phyloP scores from a whole-genome alignment of 2,329 filamentous ascomycete genomes.

The Apiospora marii region DNA sequence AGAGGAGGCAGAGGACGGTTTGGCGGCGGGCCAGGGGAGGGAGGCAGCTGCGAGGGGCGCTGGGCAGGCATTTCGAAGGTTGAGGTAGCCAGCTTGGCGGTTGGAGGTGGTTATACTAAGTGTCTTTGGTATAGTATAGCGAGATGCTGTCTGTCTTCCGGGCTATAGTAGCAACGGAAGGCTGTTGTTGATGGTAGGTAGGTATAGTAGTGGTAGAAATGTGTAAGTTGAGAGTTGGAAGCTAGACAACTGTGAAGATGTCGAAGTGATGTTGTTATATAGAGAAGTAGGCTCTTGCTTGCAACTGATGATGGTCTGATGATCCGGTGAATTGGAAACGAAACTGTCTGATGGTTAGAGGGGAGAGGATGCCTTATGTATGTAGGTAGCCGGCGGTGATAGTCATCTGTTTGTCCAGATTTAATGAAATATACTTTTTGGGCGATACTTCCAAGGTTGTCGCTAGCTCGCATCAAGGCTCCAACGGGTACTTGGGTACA shows the following conservation, averaged over 20 bases:
- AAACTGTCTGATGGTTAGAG: constrained; percentile 30
- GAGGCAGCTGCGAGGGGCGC: constrained; percentile 71
- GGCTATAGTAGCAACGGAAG: constrained; percentile 18
- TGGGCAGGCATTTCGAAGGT: constrained; percentile 59
- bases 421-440: constrained; percentile 32
- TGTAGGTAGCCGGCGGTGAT: constrained; percentile 33
- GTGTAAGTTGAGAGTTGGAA: constrained; percentile 9
- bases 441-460: constrained; percentile 37
- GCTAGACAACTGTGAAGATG: constrained; percentile 25
- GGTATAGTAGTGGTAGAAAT: constrained; percentile 26
- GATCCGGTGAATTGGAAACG: constrained; percentile 33
- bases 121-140: constrained; percentile 31
- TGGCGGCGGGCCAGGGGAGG: constrained; percentile 71
- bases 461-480: constrained; percentile 27
- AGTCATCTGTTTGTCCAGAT: constrained; percentile 34
- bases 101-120: constrained; percentile 27
- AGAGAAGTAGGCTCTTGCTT: constrained; percentile 29
- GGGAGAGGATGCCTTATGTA: constrained; percentile 43
- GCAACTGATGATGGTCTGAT: constrained; percentile 26
- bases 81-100: not conserved
- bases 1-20: constrained; percentile 71
- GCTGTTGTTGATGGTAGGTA: constrained; percentile 17
- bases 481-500: constrained; percentile 37
- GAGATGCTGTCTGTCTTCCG: constrained; percentile 29
- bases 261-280: constrained; percentile 32